Conservation (phyloP, 768 basidiomycete genomes). For the Crassisporium funariophilum region DNA sequence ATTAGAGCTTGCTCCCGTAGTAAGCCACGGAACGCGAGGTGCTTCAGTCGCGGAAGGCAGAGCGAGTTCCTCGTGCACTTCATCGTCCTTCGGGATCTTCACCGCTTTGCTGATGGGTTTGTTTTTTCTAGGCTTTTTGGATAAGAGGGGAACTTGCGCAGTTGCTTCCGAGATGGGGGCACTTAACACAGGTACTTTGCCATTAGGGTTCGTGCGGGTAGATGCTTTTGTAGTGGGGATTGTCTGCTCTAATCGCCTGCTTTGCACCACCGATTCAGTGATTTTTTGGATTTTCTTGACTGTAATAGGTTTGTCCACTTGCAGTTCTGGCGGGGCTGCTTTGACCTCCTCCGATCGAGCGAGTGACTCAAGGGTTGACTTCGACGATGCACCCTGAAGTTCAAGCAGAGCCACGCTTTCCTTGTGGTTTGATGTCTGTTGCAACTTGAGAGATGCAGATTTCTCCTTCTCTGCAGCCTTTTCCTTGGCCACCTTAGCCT, state of each 20-base stretch:
- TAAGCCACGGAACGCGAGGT: constrained; percentile 35
- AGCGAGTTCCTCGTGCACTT: constrained; percentile 49
- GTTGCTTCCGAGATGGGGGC: constrained; percentile 32
- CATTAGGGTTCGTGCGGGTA: constrained; percentile 14
- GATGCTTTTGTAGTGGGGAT: constrained; percentile 2
- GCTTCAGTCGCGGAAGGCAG: constrained; percentile 50
- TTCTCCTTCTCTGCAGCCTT: constrained; percentile 59
- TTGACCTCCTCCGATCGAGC: constrained; percentile 7
- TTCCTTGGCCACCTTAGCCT: constrained; percentile 52
- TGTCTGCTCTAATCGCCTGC: constrained; percentile 14
- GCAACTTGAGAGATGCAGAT: constrained; percentile 26
- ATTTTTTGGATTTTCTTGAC: constrained; percentile 11
- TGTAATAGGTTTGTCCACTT: constrained; percentile 3
- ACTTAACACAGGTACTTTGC: constrained; percentile 9
- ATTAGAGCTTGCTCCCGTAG: constrained; percentile 51
- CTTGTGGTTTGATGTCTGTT: constrained; percentile 3
- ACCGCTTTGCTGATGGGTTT: constrained; percentile 64
- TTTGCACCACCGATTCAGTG: background rate
- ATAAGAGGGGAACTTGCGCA: constrained; percentile 71
- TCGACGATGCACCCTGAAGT: no score
- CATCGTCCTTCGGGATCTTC: constrained; percentile 60
- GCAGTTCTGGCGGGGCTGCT: background rate
- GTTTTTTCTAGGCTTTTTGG: constrained; percentile 84
- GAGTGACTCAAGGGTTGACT: background rate
- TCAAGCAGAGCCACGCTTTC: background rate